Conservation (phyloP, 257 asterid species). For the Nicotiana knightiana region DNA sequence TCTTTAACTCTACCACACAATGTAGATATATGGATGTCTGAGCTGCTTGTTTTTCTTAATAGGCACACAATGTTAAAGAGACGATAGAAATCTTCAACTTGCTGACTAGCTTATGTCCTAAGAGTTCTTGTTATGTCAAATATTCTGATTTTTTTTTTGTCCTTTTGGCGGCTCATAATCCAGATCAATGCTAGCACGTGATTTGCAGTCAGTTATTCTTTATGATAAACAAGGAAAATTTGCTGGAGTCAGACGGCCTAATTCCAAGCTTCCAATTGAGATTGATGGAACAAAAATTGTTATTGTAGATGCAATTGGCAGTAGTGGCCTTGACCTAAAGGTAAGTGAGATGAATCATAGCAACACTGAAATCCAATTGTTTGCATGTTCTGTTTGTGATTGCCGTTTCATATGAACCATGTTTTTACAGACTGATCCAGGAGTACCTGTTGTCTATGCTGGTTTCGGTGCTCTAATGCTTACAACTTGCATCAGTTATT, state of each 20-base stretch:
- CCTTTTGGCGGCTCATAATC: neutral
- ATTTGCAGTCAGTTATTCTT: constrained; percentile 77
- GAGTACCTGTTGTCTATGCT: constrained; percentile 86
- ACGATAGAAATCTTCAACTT: neutral
- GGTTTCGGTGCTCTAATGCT: constrained; percentile 97
- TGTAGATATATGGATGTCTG: neutral
- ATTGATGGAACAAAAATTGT: constrained; percentile 60
- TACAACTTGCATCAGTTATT: constrained; percentile 87
- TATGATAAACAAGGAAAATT: constrained; percentile 87
- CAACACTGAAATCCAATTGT: neutral
- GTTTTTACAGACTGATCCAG: constrained; percentile 50
- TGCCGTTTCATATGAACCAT: neutral
- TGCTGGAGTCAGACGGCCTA: constrained; percentile 80
- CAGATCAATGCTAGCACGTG: constrained; percentile 96
- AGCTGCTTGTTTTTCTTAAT: neutral
- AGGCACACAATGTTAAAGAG: neutral
- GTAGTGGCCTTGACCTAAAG: constrained; percentile 91
- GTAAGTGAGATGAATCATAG: constrained; percentile 24
- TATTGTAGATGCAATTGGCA: constrained; percentile 71
- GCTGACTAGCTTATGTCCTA: neutral
- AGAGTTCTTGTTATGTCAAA: neutral
- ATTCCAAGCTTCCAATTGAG: constrained; percentile 82
- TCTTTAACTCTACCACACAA: neutral
- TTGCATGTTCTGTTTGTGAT: neutral
- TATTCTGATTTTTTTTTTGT: neutral